Base-by-base conservation (phyloP, 306 rosid genomes). In the Rubus idaeus region DNA sequence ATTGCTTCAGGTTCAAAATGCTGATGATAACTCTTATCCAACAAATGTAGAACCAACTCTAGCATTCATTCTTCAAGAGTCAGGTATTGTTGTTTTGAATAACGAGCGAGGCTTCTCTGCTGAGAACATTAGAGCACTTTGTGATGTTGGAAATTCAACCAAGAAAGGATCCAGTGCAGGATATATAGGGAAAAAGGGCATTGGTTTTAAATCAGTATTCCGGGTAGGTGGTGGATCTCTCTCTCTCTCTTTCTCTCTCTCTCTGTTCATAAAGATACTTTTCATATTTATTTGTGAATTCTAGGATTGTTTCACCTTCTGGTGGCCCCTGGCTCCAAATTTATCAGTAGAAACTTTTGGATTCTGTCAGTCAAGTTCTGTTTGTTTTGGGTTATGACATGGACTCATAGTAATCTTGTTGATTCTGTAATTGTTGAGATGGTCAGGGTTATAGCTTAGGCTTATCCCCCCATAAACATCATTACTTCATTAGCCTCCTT, bases 81-180 rank as follows among this genome's bases (percentile, higher is more conserved):
- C 91, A 7, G 88, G 86, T 42, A 90, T 94, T 78, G 78, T 84
- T 82, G 91, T 94, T 82, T 81, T 94, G 84, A 94, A 94, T 85
- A 94, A 94, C 78, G 98, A 94, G 85, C 85, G 0, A 57, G 98
- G 98, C 60, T 94, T 94, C 86, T 83, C 95, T 73, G 89, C 89
- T 77, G 86, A 86, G 83, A 94, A 94, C 81, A 90, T 94, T 79
- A 86, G 86, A 82, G 98, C 98, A 57, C 97, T 94, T 71, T 94
- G 98, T 82, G 98, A 94, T 83, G 87, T 94, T 88, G 98, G 98
- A 64, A 94, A 85, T 83, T 94, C 98, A 23, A 94, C 98, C 35
- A 94, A 94, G 91, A 92, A 90, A 76, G 98, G 97, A 77, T 89
- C 92, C 68, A 87, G 58, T 84, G 88, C 91, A 80, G 98, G 98